phyloP scores from a whole-genome alignment of 257 asterid genomes.

The Avicennia marina region DNA sequence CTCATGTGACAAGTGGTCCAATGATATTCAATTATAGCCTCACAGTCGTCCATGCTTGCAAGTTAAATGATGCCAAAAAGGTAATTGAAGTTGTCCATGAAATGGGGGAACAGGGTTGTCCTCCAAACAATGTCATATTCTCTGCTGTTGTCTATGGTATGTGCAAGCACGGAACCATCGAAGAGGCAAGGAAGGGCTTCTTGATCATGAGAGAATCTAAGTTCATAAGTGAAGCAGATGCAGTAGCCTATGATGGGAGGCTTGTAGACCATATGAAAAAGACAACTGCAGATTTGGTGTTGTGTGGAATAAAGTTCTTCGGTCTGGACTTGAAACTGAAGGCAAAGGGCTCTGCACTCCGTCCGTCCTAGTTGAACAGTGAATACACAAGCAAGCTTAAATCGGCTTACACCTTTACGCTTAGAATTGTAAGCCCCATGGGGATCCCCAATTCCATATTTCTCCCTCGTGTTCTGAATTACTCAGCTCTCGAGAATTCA shows the following conservation, averaged over 20 bases:
- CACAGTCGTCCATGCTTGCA: slow-evolving; percentile 68
- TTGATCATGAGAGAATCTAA: slow-evolving; percentile 44
- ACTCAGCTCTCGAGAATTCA: too few species aligned
- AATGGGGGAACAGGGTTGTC: slow-evolving; percentile 59
- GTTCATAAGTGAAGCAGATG: slow-evolving; percentile 63
- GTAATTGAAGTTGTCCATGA: slow-evolving; percentile 61
- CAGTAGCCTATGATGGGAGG: slow-evolving; percentile 66
- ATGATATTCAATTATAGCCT: slow-evolving; percentile 73
- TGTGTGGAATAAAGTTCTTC: slow-evolving; percentile 82
- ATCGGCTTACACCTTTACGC: too few species aligned
- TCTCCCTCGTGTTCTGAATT: too few species aligned
- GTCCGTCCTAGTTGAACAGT: slow-evolving; percentile 40
- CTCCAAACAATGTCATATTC: slow-evolving; percentile 35
- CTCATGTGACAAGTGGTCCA: slow-evolving; percentile 59
- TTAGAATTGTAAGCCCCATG: too few species aligned
- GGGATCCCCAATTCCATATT: too few species aligned
- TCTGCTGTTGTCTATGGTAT: slow-evolving; percentile 69
- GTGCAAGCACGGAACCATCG: slow-evolving; percentile 81
- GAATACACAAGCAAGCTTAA: too few species aligned
- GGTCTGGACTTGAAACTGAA: slow-evolving; percentile 69
- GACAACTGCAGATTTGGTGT: slow-evolving; percentile 73
- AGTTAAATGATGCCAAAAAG: slow-evolving; percentile 54
- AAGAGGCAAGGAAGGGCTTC: slow-evolving; percentile 73
- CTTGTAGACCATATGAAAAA: slow-evolving; percentile 81
- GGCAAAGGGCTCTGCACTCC: slow-evolving; percentile 59